These are phyloP conservation scores for Phytophthora kernoviae DNA, from an alignment of 352 stramenopile genomes.

Conservation along the genomic window DNA sequence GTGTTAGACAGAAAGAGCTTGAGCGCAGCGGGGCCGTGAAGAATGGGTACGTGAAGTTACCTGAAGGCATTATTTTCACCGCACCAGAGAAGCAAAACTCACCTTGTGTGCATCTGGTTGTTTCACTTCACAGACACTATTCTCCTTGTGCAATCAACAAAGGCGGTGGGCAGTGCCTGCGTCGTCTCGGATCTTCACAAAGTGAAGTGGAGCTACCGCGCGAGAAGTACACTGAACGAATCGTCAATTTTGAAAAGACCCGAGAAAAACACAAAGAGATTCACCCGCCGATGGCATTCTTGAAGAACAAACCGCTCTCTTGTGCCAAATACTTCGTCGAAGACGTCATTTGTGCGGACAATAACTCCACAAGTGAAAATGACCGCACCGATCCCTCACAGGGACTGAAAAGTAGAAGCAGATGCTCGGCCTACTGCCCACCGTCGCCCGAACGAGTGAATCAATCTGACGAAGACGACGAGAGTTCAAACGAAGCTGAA, in stretches of 20 bases:
- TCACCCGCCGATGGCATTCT: conserved; percentile 61
- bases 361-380: conserved; percentile 10
- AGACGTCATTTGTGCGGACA: conserved; percentile 44
- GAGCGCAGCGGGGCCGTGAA: conserved; percentile 48
- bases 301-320: conserved; percentile 56
- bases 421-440: conserved; percentile 25
- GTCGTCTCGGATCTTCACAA: conserved; percentile 22
- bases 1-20: conserved; percentile 46
- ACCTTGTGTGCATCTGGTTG: background rate
- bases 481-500: conserved; percentile 11
- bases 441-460: conserved; percentile 30
- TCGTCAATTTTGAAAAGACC: conserved; percentile 59
- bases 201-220: conserved; percentile 19
- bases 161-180: conserved; percentile 55
- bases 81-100: background rate
- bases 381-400: conserved; percentile 7
- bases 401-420: conserved; percentile 19
- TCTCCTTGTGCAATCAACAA: conserved; percentile 59
- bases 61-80: background rate
- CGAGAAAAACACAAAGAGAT: conserved; percentile 74
- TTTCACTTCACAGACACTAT: conserved; percentile 36
- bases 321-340: conserved; percentile 67
- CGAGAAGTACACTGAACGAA: conserved; percentile 54
- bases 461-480: conserved; percentile 22
- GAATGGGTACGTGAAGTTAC: conserved; percentile 35